Base-by-base conservation (phyloP, 169 alveolate species). In the Toxoplasma gondii region DNA sequence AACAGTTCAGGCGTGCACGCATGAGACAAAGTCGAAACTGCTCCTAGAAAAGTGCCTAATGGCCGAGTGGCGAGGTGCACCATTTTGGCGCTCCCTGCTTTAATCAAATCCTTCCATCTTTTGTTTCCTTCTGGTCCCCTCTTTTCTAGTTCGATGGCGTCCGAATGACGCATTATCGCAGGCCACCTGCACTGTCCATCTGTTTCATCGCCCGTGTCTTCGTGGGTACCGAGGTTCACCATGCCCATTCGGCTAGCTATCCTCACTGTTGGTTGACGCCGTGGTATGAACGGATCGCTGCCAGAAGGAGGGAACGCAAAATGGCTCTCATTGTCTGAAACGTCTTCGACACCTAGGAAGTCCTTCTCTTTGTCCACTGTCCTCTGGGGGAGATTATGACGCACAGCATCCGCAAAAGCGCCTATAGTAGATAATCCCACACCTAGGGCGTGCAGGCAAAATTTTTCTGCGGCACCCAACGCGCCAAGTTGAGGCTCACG, bases 1-100 rank as follows among this genome's bases (percentile, higher is more conserved):
- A 78, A 38, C 4, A 78, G 86, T n/a, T 78, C 86, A n/a, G 86
- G 86, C 39, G 86, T 78, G 86, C 86, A 78, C 49, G 86, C 86
- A 45, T 78, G 39, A 1, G 86, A 78, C 44, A 78, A 17, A n/a
- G 86, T 45, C 4, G 86, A 36, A 36, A 78, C 22, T 10, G 86
- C 86, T 10, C 45, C 86, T 27, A 78, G 24, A n/a, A 78, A n/a
- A 17, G 45, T 2, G 39, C 86, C 86, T 27, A 78, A 27, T 2
- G 86, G 86, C 2, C 5, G 49, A 19, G 86, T 38, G 39, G 86
- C 86, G 39, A 78, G 24, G 39, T n/a, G 39, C 86, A 78, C 22
- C 16, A 78, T 16, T 38, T n/a, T 38, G 2, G 39, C 10, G 86
- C 86, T 38, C n/a, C 86, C 86, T 17, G 44, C 44, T 36, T 38